A percentile compares a stretch with the other conserved stretches of the same genome.
These are phyloP conservation scores for Blastobotrys persicus DNA, from an alignment of 1,139 yeast species.

Conservation along the genomic window DNA sequence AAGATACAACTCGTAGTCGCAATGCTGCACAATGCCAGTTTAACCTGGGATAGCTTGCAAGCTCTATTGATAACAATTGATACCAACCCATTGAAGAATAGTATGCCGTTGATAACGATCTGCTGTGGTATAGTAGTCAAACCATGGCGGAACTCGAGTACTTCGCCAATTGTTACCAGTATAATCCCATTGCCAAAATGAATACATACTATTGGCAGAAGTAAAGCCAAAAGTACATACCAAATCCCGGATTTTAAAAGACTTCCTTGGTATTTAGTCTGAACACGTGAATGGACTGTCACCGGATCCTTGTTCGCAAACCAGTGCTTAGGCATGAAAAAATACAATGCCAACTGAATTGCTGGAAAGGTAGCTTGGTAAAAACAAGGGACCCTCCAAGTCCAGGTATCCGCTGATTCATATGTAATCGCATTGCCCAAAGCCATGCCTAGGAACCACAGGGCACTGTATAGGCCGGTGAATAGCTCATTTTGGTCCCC, in stretches of 20 bases:
- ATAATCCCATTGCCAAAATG: constrained; percentile 14
- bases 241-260: background rate
- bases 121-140: constrained; percentile 6
- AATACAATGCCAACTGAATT: background rate
- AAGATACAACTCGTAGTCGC: background rate
- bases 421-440: constrained; percentile 10
- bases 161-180: constrained; percentile 3
- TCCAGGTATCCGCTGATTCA: background rate
- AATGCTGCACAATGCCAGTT: background rate
- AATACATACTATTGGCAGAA: constrained; percentile 11
- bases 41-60: background rate
- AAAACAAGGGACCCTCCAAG: constrained; percentile 12
- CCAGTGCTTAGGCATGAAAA: background rate
- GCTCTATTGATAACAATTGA: background rate
- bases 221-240: background rate
- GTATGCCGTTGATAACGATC: constrained; percentile 8
- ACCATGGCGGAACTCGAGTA: constrained; percentile 8
- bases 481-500: background rate
- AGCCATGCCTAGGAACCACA: constrained; percentile 10
- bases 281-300: background rate
- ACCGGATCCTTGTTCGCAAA: background rate
- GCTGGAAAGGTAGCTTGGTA: constrained; percentile 8
- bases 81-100: constrained; percentile 2
- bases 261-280: background rate
- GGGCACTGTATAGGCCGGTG: background rate